Conservation (phyloP, 495 filamentous ascomycete species). For the Trichoderma orchidacearum region DNA sequence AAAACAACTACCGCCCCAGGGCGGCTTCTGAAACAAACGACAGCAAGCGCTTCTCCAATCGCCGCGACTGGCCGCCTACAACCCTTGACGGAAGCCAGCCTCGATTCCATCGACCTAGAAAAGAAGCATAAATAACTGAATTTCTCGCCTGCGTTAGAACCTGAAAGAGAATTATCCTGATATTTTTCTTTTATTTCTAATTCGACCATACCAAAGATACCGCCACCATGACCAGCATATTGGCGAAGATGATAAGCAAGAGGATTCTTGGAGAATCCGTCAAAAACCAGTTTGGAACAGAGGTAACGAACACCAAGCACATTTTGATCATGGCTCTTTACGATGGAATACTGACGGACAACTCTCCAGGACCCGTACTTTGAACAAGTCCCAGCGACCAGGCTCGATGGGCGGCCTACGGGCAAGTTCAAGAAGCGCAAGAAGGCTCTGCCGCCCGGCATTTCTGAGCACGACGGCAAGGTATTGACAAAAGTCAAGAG, state of each 20-base stretch:
- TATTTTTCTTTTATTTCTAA: neutral
- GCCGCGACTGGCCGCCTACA: neutral
- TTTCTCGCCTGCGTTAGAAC: no score
- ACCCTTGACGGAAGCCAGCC: neutral
- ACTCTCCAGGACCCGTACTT: slow-evolving; percentile 53
- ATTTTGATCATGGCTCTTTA: neutral
- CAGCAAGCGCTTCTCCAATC: neutral
- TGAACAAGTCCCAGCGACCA: slow-evolving; percentile 56
- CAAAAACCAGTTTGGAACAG: slow-evolving; percentile 53
- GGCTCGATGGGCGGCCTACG: slow-evolving; percentile 37
- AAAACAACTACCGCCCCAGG: neutral
- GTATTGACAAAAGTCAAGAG: slow-evolving; percentile 70
- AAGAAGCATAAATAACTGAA: neutral
- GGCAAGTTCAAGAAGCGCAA: slow-evolving; percentile 50
- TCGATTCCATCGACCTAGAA: neutral
- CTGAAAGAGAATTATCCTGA: neutral
- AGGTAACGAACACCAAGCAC: slow-evolving; percentile 24
- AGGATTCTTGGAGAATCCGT: slow-evolving; percentile 51
- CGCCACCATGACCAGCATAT: slow-evolving; percentile 32
- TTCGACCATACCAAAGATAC: neutral
- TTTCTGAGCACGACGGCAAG: slow-evolving; percentile 66
- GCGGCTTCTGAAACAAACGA: slow-evolving; percentile 2
- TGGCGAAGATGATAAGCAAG: slow-evolving; percentile 47
- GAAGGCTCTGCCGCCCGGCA: slow-evolving; percentile 54
- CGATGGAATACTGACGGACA: slow-evolving; percentile 1